phyloP scores from a whole-genome alignment of 1,284 basidiomycete species.

The Xerocomus minutiporus region DNA sequence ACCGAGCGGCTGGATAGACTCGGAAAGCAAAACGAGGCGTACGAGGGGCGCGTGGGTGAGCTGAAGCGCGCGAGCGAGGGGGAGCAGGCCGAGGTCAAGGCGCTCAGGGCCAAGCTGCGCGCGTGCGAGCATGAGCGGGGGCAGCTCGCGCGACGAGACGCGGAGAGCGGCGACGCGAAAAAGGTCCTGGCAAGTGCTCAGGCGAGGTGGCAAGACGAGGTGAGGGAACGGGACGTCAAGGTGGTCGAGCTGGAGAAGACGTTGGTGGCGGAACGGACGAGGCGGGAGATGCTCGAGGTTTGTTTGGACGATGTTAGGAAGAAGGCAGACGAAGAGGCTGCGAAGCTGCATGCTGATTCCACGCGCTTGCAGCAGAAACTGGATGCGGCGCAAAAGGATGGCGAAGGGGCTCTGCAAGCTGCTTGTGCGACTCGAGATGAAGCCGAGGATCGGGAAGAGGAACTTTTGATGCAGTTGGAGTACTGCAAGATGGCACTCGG shows the following conservation, averaged over 20 bases:
- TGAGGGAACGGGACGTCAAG: conserved; percentile 49
- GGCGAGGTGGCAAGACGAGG: conserved; percentile 47
- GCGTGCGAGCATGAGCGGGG: conserved; percentile 54
- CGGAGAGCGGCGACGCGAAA: conserved; percentile 49
- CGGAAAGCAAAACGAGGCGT: conserved; percentile 54
- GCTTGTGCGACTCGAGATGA: conserved; percentile 24
- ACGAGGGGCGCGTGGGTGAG: conserved; percentile 55
- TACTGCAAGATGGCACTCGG: conserved; percentile 42
- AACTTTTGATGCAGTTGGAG: conserved; percentile 47
- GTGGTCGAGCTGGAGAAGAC: conserved; percentile 56
- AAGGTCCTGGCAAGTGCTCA: conserved; percentile 49
- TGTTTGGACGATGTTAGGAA: conserved; percentile 41
- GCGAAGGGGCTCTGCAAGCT: conserved; percentile 32
- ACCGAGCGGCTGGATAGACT: conserved; percentile 53
- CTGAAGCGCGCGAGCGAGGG: conserved; percentile 45
- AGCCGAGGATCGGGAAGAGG: conserved; percentile 34
- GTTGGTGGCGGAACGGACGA: conserved; percentile 47
- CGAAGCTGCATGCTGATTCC: conserved; percentile 34
- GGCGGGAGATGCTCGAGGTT: conserved; percentile 43
- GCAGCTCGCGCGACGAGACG: conserved; percentile 42
- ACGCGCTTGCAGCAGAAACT: conserved; percentile 37
- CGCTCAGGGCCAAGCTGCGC: conserved; percentile 56
- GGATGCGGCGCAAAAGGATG: conserved; percentile 20
- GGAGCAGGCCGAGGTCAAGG: conserved; percentile 61
- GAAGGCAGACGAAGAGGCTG: conserved; percentile 41